Conservation (phyloP, 2,329 filamentous ascomycete species). For the Alternaria ethzedia region DNA sequence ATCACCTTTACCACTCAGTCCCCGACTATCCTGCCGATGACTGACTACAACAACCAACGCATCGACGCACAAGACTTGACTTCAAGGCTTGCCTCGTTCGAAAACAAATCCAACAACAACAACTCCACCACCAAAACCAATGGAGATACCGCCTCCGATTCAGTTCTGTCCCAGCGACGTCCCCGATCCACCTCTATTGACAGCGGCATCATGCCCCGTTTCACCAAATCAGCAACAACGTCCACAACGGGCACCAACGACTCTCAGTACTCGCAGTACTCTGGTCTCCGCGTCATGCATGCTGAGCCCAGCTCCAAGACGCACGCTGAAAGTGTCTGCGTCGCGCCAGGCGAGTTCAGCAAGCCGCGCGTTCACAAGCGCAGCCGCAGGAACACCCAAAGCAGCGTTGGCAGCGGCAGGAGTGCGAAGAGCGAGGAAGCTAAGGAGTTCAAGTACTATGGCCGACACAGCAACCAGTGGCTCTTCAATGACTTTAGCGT, state of each 20-base stretch:
- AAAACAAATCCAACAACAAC: conserved; percentile 5
- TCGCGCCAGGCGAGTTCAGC: conserved; percentile 35
- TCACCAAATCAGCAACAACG: conserved; percentile 37
- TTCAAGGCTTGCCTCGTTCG: conserved; percentile 26
- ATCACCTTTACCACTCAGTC: conserved; percentile 6
- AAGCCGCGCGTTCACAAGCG: conserved; percentile 31
- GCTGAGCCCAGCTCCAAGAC: conserved; percentile 18
- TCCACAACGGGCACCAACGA: conserved; percentile 28
- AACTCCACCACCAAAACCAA: conserved; percentile 6
- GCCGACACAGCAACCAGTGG: conserved; percentile 47
- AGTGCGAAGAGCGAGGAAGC: conserved; percentile 22
- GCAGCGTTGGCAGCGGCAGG: conserved; percentile 8
- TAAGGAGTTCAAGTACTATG: conserved; percentile 43
- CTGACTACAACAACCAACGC: conserved; percentile 30
- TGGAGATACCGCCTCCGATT: conserved; percentile 24
- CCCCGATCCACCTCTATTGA: conserved; percentile 39
- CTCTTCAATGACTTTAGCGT: conserved; percentile 49
- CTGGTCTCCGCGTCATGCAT: conserved; percentile 15
- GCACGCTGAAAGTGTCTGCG: conserved; percentile 25
- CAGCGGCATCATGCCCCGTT: conserved; percentile 20
- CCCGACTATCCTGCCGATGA: conserved; percentile 35
- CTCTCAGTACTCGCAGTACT: conserved; percentile 14
- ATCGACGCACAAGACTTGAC: conserved; percentile 35
- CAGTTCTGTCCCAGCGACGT: conserved; percentile 24
- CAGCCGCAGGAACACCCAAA: conserved; percentile 24